Evolutionary conservation across 225 moss, liverwort and hornwort genomes (phyloP).

Genomic region (Rhytidiadelphus loreus): DNA sequence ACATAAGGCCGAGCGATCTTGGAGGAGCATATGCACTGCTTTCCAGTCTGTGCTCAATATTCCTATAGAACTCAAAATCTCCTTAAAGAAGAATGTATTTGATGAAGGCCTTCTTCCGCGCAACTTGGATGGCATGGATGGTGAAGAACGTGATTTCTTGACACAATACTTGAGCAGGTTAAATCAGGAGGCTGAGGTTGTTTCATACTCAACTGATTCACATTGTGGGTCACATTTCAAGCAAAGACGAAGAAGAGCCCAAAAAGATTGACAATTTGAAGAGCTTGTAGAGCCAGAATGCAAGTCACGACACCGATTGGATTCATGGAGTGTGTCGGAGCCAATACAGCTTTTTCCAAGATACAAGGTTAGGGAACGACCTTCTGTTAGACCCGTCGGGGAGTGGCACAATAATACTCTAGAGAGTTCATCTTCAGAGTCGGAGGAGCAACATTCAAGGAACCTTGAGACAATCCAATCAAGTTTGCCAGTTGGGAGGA

Average conservation of each 20-base stretch:
- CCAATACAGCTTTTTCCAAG: not conserved
- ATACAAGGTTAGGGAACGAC: not conserved
- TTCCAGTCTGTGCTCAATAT: conserved; percentile 58
- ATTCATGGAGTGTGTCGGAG: not conserved
- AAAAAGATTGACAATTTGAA: not conserved
- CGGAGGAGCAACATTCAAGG: not conserved
- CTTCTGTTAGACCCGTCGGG: not conserved
- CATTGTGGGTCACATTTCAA: not conserved
- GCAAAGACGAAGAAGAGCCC: not conserved
- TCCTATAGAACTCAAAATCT: conserved; percentile 55
- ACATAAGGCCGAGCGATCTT: conserved; percentile 56
- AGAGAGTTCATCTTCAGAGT: not conserved
- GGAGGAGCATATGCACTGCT: conserved; percentile 59
- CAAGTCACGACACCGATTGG: not conserved
- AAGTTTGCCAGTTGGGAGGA: not conserved
- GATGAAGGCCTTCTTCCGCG: not conserved
- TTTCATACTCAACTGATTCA: not conserved
- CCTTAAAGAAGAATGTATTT: not conserved
- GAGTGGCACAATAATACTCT: not conserved
- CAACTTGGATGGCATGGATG: not conserved
- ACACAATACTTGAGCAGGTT: not conserved
- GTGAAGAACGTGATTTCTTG: not conserved
- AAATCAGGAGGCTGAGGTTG: not conserved
- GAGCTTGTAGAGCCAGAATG: not conserved
- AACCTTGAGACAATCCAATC: not conserved